A percentile compares a stretch with the other conserved stretches of the same genome.
Evolutionary conservation across 2,329 filamentous ascomycete genomes (phyloP).

Genomic region (Colletotrichum kahawae): DNA sequence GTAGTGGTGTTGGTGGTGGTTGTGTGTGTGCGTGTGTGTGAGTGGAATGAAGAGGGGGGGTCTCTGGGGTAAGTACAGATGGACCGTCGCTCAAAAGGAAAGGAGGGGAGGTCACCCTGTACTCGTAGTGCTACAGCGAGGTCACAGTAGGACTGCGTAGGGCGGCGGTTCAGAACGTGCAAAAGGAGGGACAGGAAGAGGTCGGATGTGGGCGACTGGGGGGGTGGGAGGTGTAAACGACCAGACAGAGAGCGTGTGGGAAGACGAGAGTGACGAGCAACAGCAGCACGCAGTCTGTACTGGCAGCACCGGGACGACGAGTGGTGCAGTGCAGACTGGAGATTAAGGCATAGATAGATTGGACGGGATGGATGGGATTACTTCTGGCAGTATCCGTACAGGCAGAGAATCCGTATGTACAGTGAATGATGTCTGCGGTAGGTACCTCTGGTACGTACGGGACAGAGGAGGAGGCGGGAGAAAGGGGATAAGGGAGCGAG

Average conservation of each 20-base stretch:
- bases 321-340: not conserved
- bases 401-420: not conserved
- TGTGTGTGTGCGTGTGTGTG: not conserved
- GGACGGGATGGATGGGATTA: not conserved
- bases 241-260: not conserved
- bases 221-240: not conserved
- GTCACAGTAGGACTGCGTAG: conserved; percentile 14
- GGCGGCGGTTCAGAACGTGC: conserved; percentile 17
- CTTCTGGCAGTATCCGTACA: not conserved
- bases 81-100: not conserved
- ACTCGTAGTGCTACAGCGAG: not conserved
- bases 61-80: conserved; percentile 13
- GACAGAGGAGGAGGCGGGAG: not conserved
- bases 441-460: not conserved
- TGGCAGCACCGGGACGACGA: not conserved
- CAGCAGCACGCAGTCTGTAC: not conserved
- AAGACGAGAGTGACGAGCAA: not conserved
- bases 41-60: not conserved
- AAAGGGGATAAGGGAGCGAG: not conserved
- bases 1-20: not conserved
- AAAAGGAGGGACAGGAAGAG: conserved; percentile 10
- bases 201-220: not conserved
- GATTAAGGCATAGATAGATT: not conserved
- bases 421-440: not conserved
- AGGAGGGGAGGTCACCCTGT: not conserved